These are phyloP conservation scores for Echria macrotheca DNA, from an alignment of 495 filamentous ascomycete genomes.

Conservation along the genomic window DNA sequence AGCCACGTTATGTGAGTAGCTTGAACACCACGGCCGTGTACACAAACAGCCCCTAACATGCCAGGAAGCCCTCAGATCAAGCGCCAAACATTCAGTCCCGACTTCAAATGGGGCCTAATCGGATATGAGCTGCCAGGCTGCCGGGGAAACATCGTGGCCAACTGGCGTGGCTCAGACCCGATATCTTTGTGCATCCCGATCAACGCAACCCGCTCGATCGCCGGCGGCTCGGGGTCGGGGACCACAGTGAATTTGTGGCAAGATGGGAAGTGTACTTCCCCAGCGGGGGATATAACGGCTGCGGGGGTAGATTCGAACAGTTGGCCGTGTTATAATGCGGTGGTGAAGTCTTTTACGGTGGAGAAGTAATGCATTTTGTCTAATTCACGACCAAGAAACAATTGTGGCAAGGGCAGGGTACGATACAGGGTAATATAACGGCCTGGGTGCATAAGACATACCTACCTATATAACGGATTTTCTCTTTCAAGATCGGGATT, in stretches of 20 bases:
- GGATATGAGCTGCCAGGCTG: slow-evolving; percentile 4
- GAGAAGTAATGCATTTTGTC: no score
- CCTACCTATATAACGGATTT: no score
- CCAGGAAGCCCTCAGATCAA: no score
- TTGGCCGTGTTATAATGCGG: slow-evolving; percentile 11
- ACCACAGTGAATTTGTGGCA: slow-evolving; percentile 13
- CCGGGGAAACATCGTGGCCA: slow-evolving; percentile 6
- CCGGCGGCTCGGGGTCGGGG: slow-evolving; percentile 7
- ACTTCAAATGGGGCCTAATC: slow-evolving; percentile 8
- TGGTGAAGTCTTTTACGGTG: slow-evolving; percentile 6
- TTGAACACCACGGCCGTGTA: no score
- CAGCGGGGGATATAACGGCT: neutral
- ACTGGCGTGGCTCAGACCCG: slow-evolving; percentile 7
- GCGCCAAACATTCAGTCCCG: no score
- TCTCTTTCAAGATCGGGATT: no score
- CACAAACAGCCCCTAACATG: no score
- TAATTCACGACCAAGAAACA: neutral
- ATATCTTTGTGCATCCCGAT: slow-evolving; percentile 9
- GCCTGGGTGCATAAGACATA: no score
- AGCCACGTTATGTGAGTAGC: no score
- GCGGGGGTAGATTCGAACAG: slow-evolving; percentile 3
- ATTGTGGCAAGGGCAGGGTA: neutral
- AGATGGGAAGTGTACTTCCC: slow-evolving; percentile 3
- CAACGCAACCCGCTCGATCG: slow-evolving; percentile 5
- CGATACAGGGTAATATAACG: neutral